Conservation (phyloP, 805 yeast species). For the Myxozyma lipomycoides region DNA sequence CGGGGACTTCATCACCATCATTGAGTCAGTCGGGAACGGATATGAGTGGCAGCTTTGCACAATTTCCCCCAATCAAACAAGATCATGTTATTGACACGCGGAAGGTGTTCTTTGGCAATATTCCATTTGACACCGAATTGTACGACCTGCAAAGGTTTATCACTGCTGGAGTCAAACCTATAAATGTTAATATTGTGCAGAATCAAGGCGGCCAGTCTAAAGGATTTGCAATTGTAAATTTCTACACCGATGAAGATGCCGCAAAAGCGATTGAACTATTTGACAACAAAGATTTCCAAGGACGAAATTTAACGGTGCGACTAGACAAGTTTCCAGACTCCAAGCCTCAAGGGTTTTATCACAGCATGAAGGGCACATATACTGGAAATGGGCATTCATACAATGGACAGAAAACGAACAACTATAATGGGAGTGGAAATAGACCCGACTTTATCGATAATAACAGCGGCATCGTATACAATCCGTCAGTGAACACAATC, state of each 20-base stretch:
- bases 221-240: constrained; percentile 65
- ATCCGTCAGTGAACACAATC: too few relatives aligned
- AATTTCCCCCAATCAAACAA: too few relatives aligned
- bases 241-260: constrained; percentile 47
- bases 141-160: constrained; percentile 35
- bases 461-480: too few relatives aligned
- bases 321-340: constrained; percentile 51
- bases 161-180: constrained; percentile 31
- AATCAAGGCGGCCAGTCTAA: constrained; percentile 43
- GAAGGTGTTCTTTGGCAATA: constrained; percentile 38
- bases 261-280: constrained; percentile 47
- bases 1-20: not conserved
- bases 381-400: too few relatives aligned
- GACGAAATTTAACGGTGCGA: constrained; percentile 57
- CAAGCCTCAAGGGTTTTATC: too few relatives aligned
- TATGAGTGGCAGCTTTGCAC: not conserved
- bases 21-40: too few relatives aligned
- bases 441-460: too few relatives aligned
- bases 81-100: constrained; percentile 28
- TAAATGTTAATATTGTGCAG: constrained; percentile 42
- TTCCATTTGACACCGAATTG: constrained; percentile 36
- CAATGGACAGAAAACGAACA: too few relatives aligned
- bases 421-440: too few relatives aligned
- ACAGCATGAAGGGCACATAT: too few relatives aligned
- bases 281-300: constrained; percentile 54